Percentiles rank a stretch among this genome's conserved stretches.
These are phyloP conservation scores for Hyparrhenia diplandra DNA, from an alignment of 176 grass and related monocot species.

Conservation along the genomic window DNA sequence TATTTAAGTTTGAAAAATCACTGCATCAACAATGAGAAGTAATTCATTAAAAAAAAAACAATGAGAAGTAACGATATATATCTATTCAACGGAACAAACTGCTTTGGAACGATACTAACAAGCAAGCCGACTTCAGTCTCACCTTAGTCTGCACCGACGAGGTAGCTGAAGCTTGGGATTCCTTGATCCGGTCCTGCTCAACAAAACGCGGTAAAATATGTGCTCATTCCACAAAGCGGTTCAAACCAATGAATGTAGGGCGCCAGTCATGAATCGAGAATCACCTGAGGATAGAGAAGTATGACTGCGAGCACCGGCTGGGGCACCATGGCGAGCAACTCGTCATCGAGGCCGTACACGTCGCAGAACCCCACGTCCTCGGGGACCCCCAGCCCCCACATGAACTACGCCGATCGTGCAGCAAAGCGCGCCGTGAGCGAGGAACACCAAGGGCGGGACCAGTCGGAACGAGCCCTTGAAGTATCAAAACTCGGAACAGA, in stretches of 20 bases:
- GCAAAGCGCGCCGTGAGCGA: not conserved
- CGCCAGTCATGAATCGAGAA: not conserved
- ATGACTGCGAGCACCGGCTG: conserved; percentile 76
- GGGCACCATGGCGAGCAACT: conserved; percentile 79
- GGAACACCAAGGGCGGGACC: not conserved
- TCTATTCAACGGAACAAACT: not conserved
- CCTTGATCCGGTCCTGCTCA: conserved; percentile 34
- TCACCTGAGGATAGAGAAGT: conserved; percentile 70
- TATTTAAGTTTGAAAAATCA: not conserved
- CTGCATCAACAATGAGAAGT: not conserved
- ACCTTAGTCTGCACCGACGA: conserved; percentile 18
- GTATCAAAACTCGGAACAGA: too few relatives aligned
- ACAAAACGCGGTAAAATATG: not conserved
- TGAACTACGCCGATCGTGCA: conserved; percentile 44
- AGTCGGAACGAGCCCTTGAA: not conserved
- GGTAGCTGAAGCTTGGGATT: conserved; percentile 11
- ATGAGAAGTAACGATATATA: not conserved
- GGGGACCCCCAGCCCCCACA: conserved; percentile 66
- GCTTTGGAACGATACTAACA: not conserved
- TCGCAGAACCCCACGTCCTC: conserved; percentile 70
- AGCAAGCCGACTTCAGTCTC: not conserved
- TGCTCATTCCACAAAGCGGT: not conserved
- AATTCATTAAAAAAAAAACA: too few relatives aligned
- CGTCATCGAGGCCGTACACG: conserved; percentile 84
- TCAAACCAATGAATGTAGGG: not conserved